These are phyloP conservation scores for Endocarpon pusillum DNA, from an alignment of 495 filamentous ascomycete species.

Conservation along the genomic window DNA sequence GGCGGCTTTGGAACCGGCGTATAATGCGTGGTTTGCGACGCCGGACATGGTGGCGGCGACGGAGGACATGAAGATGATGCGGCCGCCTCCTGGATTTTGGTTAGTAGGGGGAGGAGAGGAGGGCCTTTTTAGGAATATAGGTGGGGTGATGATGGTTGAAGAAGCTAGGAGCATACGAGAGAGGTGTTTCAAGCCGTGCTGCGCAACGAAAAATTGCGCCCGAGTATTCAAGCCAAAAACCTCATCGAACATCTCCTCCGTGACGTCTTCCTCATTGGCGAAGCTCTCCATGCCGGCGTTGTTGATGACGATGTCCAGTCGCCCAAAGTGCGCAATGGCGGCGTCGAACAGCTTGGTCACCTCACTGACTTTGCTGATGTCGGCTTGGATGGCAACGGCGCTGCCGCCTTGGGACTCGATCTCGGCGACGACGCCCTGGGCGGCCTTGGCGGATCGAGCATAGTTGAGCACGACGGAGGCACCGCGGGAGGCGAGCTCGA, in stretches of 20 bases:
- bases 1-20: constrained; percentile 61
- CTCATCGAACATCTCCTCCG: constrained; percentile 28
- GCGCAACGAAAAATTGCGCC: constrained; percentile 36
- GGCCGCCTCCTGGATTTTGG: constrained; percentile 33
- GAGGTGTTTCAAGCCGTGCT: constrained; percentile 15
- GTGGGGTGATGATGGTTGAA: background rate
- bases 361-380: constrained; percentile 49
- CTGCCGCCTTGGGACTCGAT: constrained; percentile 42
- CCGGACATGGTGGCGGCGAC: constrained; percentile 37
- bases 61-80: constrained; percentile 41
- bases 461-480: constrained; percentile 68
- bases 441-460: constrained; percentile 40
- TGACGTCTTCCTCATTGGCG: constrained; percentile 24
- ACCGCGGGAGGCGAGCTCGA: constrained; percentile 57
- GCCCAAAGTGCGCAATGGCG: constrained; percentile 47
- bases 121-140: background rate
- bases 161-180: too few species aligned
- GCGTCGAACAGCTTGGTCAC: constrained; percentile 45
- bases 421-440: constrained; percentile 42
- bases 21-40: constrained; percentile 56
- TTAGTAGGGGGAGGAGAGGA: constrained; percentile 41
- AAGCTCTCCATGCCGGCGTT: constrained; percentile 43
- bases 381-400: constrained; percentile 56
- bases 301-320: constrained; percentile 58
- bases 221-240: constrained; percentile 40